Base-by-base conservation (phyloP, 2,329 filamentous ascomycete genomes). In the Alternaria arborescens region DNA sequence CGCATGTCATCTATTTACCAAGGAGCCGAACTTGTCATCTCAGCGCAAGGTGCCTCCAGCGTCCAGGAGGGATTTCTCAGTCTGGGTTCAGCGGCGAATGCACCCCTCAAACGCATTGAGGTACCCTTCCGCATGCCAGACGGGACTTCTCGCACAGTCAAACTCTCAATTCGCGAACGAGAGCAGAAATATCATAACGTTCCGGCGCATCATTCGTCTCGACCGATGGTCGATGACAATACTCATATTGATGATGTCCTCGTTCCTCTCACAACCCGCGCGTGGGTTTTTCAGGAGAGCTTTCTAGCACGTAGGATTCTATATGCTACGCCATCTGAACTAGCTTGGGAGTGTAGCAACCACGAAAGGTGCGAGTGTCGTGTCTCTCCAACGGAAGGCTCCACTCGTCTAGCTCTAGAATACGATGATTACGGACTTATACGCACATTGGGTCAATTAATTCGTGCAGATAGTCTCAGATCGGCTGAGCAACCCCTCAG, bases 251-350 rank as follows among this genome's bases (percentile, higher is more conserved):
- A 48, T 18, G 18, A 48, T 20, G 7, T 36, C 18, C 30, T 47
- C 20, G 18, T 40, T 3, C 52, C 52, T 8, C 52, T 55, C n/a
- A 40, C 30, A 8, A 40, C 32, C 18, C 52, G 52, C 34, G 52
- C 42, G 14, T 55, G 42, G 52, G 52, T 32, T 11, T 47, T 48
- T 4, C 52, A 55, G 20, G 52, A 55, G 40, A 40, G 12, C 8
- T 48, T 48, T 2, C 20, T 55, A 11, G 42, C 42, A 28, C 42
- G 52, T 24, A 47, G 42, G n/a, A 55, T 48, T 7, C 24, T 55
- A 26, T 55, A 55, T 48, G 52, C 52, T 41, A 55, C 52, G 10
- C 43, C 52, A 48, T 55, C 52, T 20, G 52, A 55, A 24, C 22
- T 48, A 22, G 43, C 43, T 8, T 55, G 52, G 52, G 11, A 48